Evolutionary conservation across 1,284 basidiomycete species (phyloP).

Genomic region (Lignosus rhinocerotis): DNA sequence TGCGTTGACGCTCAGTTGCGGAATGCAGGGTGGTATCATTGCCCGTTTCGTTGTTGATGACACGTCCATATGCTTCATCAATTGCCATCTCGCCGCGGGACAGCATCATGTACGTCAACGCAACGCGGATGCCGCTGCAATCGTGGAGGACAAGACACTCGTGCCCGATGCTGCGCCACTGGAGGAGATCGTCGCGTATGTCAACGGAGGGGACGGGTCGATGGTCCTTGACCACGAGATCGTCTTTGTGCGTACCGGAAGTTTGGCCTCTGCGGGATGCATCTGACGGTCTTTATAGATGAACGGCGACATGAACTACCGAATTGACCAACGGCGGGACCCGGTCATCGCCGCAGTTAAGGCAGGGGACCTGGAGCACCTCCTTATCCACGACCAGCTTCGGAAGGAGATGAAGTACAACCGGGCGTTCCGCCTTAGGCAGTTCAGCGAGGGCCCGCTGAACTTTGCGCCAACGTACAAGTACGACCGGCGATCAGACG

Average conservation of each 20-base stretch:
- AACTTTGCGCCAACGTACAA: constrained; percentile 94
- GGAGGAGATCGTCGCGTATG: constrained; percentile 65
- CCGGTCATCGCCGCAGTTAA: constrained; percentile 71
- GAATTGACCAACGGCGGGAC: constrained; percentile 89
- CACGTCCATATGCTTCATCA: constrained; percentile 91
- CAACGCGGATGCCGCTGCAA: constrained; percentile 84
- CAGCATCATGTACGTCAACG: constrained; percentile 81
- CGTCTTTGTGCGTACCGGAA: constrained; percentile 69
- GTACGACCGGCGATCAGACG: constrained; percentile 78
- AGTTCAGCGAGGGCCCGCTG: constrained; percentile 83
- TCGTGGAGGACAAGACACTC: constrained; percentile 79
- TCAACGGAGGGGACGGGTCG: constrained; percentile 91
- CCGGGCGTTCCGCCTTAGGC: constrained; percentile 81
- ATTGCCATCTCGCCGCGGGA: constrained; percentile 95
- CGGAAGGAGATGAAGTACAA: constrained; percentile 86
- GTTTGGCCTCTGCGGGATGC: neutral
- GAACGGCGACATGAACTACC: constrained; percentile 89
- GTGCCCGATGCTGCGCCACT: constrained; percentile 51
- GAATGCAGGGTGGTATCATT: constrained; percentile 81
- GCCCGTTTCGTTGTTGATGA: constrained; percentile 90
- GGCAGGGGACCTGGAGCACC: constrained; percentile 60
- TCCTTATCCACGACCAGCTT: constrained; percentile 87
- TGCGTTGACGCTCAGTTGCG: neutral
- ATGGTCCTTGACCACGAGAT: constrained; percentile 95
- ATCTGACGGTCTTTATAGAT: constrained; percentile 41